phyloP scores from a whole-genome alignment of 106 monocot genomes.

The Phalaenopsis equestris region DNA sequence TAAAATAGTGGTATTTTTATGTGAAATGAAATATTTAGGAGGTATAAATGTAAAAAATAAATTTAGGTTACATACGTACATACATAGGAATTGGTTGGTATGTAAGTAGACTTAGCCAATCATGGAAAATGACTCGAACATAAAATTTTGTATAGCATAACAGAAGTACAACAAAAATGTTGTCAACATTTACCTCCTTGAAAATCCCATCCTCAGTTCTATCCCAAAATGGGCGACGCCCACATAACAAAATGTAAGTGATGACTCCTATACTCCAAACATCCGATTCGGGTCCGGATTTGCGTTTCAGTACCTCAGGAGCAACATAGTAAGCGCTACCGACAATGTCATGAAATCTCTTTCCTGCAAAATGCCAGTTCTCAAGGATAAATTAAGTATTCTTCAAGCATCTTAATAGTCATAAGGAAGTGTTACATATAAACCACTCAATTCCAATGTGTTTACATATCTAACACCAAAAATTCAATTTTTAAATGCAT shows the following conservation, averaged over 20 bases:
- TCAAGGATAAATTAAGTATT: not conserved
- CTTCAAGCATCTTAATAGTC: not conserved
- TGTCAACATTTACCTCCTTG: slow-evolving; percentile 46
- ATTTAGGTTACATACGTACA: too few species aligned
- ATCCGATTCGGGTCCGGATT: slow-evolving; percentile 92
- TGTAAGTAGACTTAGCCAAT: not conserved
- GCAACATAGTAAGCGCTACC: slow-evolving; percentile 97
- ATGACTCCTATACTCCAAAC: slow-evolving; percentile 99
- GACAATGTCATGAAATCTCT: slow-evolving; percentile 82
- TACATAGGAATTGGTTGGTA: too few species aligned
- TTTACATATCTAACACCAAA: too few species aligned
- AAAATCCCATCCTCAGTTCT: slow-evolving; percentile 92
- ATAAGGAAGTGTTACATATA: too few species aligned
- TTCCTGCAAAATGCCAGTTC: slow-evolving; percentile 34
- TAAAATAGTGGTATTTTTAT: too few species aligned
- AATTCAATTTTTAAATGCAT: too few species aligned
- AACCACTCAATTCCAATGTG: too few species aligned
- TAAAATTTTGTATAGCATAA: not conserved
- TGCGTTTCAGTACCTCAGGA: slow-evolving; percentile 82
- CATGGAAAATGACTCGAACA: not conserved
- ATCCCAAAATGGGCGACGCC: slow-evolving; percentile 94
- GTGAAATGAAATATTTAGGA: too few species aligned
- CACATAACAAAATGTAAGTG: slow-evolving; percentile 93
- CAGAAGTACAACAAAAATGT: not conserved
- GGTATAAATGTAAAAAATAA: too few species aligned